phyloP scores from a whole-genome alignment of 257 asterid species.

The Solanum piurae region DNA sequence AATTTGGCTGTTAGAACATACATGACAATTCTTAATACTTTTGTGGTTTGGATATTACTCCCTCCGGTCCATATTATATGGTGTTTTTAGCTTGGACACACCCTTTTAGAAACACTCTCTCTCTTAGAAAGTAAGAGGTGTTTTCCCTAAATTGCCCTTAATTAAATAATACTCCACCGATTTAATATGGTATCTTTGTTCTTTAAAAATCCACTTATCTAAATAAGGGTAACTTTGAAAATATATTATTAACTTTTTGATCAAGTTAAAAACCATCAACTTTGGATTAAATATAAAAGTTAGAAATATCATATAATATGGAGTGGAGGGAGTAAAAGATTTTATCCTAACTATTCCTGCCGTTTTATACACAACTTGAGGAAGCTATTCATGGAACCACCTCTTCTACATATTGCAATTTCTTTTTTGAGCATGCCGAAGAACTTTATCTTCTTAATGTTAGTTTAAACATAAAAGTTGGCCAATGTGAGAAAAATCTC shows the following conservation, averaged over 20 bases:
- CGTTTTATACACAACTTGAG: not conserved
- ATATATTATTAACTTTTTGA: not conserved
- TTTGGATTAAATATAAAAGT: not conserved
- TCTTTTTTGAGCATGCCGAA: not conserved
- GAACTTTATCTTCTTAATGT: not conserved
- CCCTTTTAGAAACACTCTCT: not conserved
- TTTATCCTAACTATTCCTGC: not conserved
- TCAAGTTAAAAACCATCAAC: not conserved
- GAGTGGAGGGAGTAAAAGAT: not conserved
- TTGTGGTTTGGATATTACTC: not conserved
- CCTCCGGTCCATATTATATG: not conserved
- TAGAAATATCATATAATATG: not conserved
- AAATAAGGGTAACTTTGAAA: not conserved
- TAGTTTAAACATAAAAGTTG: not conserved
- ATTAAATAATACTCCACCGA: not conserved
- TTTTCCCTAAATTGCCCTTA: not conserved
- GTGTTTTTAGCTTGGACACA: not conserved
- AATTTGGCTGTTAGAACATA: not conserved
- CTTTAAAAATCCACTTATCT: not conserved
- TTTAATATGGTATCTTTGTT: not conserved
- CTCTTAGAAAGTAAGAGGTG: not conserved
- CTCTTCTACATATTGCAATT: not conserved
- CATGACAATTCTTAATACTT: not conserved
- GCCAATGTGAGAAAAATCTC: not conserved
- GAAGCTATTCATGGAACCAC: not conserved